Base-by-base conservation (phyloP, 176 grass and related monocot species). In the Elymus sibiricus region DNA sequence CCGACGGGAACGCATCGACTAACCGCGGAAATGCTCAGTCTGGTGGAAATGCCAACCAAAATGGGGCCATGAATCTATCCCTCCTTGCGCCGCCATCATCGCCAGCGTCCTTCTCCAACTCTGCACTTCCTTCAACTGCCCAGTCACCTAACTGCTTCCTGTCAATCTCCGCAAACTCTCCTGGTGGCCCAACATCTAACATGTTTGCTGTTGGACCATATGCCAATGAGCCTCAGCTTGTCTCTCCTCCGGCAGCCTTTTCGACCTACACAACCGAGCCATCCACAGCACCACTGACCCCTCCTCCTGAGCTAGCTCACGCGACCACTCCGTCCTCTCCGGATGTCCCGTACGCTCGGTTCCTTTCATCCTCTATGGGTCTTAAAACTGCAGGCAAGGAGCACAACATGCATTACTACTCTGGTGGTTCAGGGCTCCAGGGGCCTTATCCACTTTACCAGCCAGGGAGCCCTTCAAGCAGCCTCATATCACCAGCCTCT, bases 181-280 rank as follows among this genome's bases (percentile, higher is more conserved):
- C 89, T 43, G 93, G 93, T 76, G 84, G 84, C 32, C 89, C 89
- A 15, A 85, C 89, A 3, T 91, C 91, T 59, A 89, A 84, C 64
- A 91, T 95, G 89, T 95, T 88, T 0, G 91, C 93, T 62, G 91
- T 90, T 6, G 94, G 91, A n/a, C 91, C 94, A 66, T 95, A 93
- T 58, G 91, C 91, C 56, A 90, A 95, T 82, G 94, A 95, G 74
- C 90, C 94, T 58, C 94, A 95, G 58, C 91, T 91, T 26, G 91
- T 95, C 63, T 93, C 94, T 1, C 94, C 94, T 60, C 91, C 91
- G 1, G 7, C 65, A 15, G 89, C 91, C 21, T 93, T 93, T 81
- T 95, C 94, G 58, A 95, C 91, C 65, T 95, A 93, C 80, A 95
- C 94, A 63, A 95, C 94, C 5, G 86, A 95, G 65, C 94, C 94